Base-by-base conservation (phyloP, 768 basidiomycete species). In the Serendipita sp. region DNA sequence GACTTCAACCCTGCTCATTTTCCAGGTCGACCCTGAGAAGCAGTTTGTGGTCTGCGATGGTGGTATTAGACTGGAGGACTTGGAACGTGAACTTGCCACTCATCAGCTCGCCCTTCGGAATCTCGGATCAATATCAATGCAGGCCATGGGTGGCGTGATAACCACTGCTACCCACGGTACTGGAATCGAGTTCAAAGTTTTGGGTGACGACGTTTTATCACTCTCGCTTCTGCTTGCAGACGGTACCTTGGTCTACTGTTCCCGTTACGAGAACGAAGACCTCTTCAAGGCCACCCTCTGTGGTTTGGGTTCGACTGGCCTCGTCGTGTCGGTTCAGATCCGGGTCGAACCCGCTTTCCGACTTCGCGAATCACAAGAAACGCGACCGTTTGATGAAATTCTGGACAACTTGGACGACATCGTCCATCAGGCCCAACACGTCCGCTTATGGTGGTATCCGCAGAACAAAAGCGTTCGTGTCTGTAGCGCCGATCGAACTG, bases 391-490 rank as follows among this genome's bases (percentile, higher is more conserved):
- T 69, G 81, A 83, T 44, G 76, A 82, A n/a, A 80, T 83, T 67
- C 70, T 89, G 63, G 68, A 73, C 33, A 74, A 78, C 63, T 70
- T 91, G n/a, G 81, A 87, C 64, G 65, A 72, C 2, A 71, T 88
- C 60, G 82, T 78, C 33, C 70, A 69, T 60, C 76, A 83, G n/a
- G 84, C 88, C 1, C 83, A 99, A 73, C 91, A 96, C 72, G 88
- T 90, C n/a, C 79, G 92, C 16, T 79, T 92, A 16, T 96, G 91
- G 90, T 99, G 94, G 94, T 95, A 85, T 75, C 92, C 94, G 2
- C 84, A 87, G 58, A 79, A 83, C 13, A 85, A 85, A 65, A 74
- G 74, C 37, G 78, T 95, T 58, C 81, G 89, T 43, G 80, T 88
- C 62, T 87, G 85, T 70, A 77, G 83, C 67, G 79, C 86, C 36